Evolutionary conservation across 129 eudicot genomes (phyloP).

Genomic region (Silybum marianum): DNA sequence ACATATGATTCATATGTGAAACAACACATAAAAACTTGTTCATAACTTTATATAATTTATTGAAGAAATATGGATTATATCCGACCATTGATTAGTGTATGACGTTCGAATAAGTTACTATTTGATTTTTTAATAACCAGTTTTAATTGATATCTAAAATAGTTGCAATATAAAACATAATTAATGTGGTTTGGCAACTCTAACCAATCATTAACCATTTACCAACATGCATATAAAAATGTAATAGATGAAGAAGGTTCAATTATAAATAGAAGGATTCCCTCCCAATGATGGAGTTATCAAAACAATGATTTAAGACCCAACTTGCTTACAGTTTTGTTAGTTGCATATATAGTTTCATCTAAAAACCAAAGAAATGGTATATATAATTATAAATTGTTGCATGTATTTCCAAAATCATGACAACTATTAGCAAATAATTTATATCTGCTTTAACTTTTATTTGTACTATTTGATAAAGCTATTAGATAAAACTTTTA

Average conservation of each 20-base stretch:
- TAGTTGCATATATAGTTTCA: conserved; percentile 20
- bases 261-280: conserved; percentile 15
- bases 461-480: no score
- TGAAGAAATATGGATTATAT: no score
- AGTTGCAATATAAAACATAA: conserved; percentile 20
- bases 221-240: conserved; percentile 20
- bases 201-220: conserved; percentile 30
- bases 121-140: background rate
- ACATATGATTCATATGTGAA: no score
- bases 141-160: background rate
- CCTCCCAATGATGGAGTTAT: conserved; percentile 24
- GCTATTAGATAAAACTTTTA: no score
- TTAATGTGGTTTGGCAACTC: conserved; percentile 31
- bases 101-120: background rate
- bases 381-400: background rate
- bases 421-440: background rate
- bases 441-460: background rate
- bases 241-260: background rate
- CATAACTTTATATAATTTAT: no score
- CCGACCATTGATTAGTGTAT: background rate
- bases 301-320: conserved; percentile 33
- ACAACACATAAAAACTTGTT: no score
- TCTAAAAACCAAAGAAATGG: background rate
- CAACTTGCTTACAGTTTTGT: conserved; percentile 32
- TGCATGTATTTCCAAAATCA: background rate